These are phyloP conservation scores for Chrysanthemum seticuspe DNA, from an alignment of 129 eudicot species.

Conservation along the genomic window DNA sequence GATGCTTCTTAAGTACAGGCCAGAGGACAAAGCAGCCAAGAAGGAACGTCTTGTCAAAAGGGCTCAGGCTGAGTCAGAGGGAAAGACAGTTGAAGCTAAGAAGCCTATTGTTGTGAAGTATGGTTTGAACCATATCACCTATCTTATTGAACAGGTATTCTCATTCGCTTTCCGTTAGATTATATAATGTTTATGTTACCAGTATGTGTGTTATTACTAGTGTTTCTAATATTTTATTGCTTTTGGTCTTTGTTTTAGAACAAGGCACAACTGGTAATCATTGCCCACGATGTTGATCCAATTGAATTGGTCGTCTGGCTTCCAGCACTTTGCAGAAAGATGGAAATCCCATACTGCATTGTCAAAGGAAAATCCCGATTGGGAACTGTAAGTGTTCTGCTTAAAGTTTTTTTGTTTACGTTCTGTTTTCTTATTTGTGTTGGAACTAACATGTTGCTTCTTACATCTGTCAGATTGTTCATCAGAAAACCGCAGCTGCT, in stretches of 20 bases:
- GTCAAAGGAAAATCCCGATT: constrained; percentile 87
- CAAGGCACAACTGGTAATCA: constrained; percentile 69
- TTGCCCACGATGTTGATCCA: constrained; percentile 89
- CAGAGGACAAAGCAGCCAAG: constrained; percentile 69
- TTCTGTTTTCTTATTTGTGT: neutral
- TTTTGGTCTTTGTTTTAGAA: constrained; percentile 35
- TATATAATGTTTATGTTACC: no score
- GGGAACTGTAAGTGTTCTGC: constrained; percentile 42
- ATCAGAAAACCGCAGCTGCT: constrained; percentile 56
- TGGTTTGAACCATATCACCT: constrained; percentile 89
- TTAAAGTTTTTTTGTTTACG: neutral
- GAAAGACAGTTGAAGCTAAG: constrained; percentile 43
- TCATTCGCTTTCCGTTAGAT: no score
- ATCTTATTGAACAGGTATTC: constrained; percentile 69
- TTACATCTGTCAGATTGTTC: constrained; percentile 41
- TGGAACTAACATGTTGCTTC: constrained; percentile 2
- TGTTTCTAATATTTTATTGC: neutral
- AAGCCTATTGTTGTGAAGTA: constrained; percentile 78
- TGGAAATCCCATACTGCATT: constrained; percentile 86
- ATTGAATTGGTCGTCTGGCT: constrained; percentile 74
- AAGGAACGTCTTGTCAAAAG: constrained; percentile 72
- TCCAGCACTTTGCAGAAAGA: constrained; percentile 63
- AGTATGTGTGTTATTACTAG: neutral
- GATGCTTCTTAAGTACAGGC: constrained; percentile 66
- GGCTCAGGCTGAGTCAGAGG: constrained; percentile 84